Evolutionary conservation across 768 basidiomycete genomes (phyloP).

Genomic region (Cubamyces sp.): DNA sequence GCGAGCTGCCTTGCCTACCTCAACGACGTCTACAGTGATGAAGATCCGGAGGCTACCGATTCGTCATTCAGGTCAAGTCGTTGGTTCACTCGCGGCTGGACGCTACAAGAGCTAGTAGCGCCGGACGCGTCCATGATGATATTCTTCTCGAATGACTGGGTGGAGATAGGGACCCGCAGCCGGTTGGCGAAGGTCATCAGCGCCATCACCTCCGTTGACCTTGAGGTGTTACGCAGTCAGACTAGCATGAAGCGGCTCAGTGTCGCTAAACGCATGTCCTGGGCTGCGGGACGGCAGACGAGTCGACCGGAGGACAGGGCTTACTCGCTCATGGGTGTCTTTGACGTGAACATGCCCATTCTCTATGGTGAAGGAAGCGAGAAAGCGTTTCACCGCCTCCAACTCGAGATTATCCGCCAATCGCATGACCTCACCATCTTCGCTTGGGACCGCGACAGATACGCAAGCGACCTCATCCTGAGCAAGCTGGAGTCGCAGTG

Average conservation of each 20-base stretch:
- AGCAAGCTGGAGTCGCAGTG: no score
- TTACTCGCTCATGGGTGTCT: conserved; percentile 16
- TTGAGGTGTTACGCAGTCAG: neutral
- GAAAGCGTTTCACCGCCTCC: conserved; percentile 9
- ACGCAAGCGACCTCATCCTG: no score
- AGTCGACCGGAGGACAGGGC: conserved; percentile 10
- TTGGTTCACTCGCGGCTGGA: conserved; percentile 18
- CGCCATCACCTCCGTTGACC: conserved; percentile 3
- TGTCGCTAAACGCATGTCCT: conserved; percentile 12
- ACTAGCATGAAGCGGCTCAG: neutral
- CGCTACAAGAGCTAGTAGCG: conserved; percentile 16
- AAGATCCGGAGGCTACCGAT: neutral
- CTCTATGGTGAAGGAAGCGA: conserved; percentile 13
- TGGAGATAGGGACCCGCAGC: neutral
- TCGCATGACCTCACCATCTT: conserved; percentile 9
- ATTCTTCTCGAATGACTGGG: conserved; percentile 11
- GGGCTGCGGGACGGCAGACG: conserved; percentile 5
- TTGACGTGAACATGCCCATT: conserved; percentile 11
- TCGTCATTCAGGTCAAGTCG: conserved; percentile 2
- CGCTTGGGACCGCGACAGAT: neutral
- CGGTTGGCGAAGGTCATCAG: neutral
- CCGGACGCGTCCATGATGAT: neutral
- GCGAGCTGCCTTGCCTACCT: neutral
- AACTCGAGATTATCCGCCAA: conserved; percentile 8
- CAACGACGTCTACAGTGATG: neutral